Conservation (phyloP, 169 alveolate genomes). For the Babesia ovis region DNA sequence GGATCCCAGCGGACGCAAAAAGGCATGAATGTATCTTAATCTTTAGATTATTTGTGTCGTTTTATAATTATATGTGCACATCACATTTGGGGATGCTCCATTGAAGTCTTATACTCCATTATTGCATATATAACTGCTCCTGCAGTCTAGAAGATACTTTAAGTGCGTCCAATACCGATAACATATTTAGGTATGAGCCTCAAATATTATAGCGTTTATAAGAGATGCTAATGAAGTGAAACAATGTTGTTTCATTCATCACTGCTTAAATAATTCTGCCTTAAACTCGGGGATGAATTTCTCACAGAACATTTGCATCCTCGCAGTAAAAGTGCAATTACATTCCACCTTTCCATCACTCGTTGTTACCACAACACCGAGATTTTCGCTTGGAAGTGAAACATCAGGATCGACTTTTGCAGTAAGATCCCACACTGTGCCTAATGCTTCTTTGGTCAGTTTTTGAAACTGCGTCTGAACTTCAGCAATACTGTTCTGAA, state of each 20-base stretch:
- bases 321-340: slow-evolving; percentile 76
- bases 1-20: slow-evolving; percentile 12
- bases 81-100: too few species aligned
- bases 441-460: slow-evolving; percentile 73
- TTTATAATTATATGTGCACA: too few species aligned
- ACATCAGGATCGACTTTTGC: slow-evolving; percentile 76
- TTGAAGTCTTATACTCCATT: too few species aligned
- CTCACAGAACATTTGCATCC: slow-evolving; percentile 76
- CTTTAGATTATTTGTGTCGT: too few species aligned
- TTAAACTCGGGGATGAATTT: slow-evolving; percentile 80
- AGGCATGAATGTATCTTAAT: not conserved
- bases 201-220: too few species aligned
- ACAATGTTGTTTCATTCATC: too few species aligned
- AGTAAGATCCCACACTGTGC: slow-evolving; percentile 72
- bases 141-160: too few species aligned
- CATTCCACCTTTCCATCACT: slow-evolving; percentile 81
- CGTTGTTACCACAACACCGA: slow-evolving; percentile 77
- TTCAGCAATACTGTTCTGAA: slow-evolving; percentile 78
- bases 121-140: too few species aligned
- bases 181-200: too few species aligned
- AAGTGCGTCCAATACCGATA: too few species aligned
- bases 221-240: too few species aligned
- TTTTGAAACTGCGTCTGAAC: slow-evolving; percentile 76
- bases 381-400: slow-evolving; percentile 72
- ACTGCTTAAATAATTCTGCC: slow-evolving; percentile 73